Conservation (phyloP, 2,329 filamentous ascomycete genomes). For the Hypoxylon sp. region DNA sequence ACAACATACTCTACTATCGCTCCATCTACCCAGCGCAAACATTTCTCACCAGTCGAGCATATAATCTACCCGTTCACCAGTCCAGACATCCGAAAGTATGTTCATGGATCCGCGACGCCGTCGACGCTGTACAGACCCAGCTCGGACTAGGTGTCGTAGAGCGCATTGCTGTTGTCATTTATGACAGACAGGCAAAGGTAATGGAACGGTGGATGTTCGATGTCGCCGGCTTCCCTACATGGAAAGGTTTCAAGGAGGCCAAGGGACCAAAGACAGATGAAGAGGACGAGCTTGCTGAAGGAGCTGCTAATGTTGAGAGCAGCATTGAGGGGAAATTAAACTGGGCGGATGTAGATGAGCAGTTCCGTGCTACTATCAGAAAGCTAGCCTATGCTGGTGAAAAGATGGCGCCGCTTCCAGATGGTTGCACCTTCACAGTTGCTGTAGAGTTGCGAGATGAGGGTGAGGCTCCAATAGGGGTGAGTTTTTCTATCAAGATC, state of each 20-base stretch:
- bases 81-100: constrained; percentile 89
- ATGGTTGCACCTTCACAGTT: constrained; percentile 81
- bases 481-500: constrained; percentile 56
- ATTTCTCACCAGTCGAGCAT: constrained; percentile 84
- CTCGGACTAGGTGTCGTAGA: constrained; percentile 70
- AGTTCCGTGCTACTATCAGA: constrained; percentile 77
- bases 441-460: constrained; percentile 79
- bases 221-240: constrained; percentile 66
- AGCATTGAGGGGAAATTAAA: constrained; percentile 55
- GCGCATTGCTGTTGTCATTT: constrained; percentile 66
- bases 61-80: constrained; percentile 87
- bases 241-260: constrained; percentile 56
- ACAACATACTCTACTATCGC: constrained; percentile 89
- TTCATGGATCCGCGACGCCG: constrained; percentile 86
- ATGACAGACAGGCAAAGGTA: constrained; percentile 57
- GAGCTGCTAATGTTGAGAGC: constrained; percentile 24
- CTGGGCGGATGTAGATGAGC: constrained; percentile 77
- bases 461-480: constrained; percentile 70
- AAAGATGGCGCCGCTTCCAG: constrained; percentile 70
- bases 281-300: constrained; percentile 50
- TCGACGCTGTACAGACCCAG: constrained; percentile 79
- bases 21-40: constrained; percentile 82
- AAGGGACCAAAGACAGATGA: constrained; percentile 48
- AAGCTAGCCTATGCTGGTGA: constrained; percentile 73
- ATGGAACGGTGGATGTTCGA: constrained; percentile 75